phyloP scores from a whole-genome alignment of 306 rosid genomes.

The Quercus mongolica region DNA sequence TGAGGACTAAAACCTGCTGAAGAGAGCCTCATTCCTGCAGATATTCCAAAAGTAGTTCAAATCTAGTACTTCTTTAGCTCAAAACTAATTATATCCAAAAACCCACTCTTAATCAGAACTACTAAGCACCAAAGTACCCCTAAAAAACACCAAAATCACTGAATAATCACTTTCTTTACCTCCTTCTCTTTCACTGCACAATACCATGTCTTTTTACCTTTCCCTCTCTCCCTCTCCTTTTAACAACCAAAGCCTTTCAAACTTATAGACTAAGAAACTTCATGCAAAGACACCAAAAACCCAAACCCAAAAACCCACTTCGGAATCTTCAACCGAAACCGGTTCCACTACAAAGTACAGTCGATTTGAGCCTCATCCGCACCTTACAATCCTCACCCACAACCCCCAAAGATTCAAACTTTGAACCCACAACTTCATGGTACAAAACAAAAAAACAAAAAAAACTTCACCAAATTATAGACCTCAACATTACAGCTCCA shows the following conservation, averaged over 20 bases:
- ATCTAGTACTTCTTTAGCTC: constrained; percentile 31
- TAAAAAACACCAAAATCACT: constrained; percentile 38
- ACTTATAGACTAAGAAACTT: constrained; percentile 16
- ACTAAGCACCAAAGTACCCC: constrained; percentile 37
- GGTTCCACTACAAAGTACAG: constrained; percentile 51
- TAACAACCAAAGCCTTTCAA: constrained; percentile 31
- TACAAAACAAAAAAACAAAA: background rate
- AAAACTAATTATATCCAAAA: constrained; percentile 27
- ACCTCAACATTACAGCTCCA: constrained; percentile 7
- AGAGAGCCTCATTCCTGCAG: constrained; percentile 76
- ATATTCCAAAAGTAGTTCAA: constrained; percentile 7
- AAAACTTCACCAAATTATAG: background rate
- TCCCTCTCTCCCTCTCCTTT: background rate
- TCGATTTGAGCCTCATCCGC: constrained; percentile 67
- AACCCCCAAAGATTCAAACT: constrained; percentile 35
- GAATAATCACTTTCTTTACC: constrained; percentile 29
- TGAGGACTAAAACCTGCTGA: constrained; percentile 89
- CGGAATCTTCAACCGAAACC: constrained; percentile 69
- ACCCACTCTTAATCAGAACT: constrained; percentile 29
- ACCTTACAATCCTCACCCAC: constrained; percentile 36
- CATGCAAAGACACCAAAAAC: constrained; percentile 1
- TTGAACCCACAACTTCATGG: constrained; percentile 33
- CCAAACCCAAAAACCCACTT: constrained; percentile 29
- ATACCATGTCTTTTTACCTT: constrained; percentile 33
- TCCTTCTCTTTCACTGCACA: constrained; percentile 25